Conservation (phyloP, 306 rosid genomes). For the Abrus pulchellus region DNA sequence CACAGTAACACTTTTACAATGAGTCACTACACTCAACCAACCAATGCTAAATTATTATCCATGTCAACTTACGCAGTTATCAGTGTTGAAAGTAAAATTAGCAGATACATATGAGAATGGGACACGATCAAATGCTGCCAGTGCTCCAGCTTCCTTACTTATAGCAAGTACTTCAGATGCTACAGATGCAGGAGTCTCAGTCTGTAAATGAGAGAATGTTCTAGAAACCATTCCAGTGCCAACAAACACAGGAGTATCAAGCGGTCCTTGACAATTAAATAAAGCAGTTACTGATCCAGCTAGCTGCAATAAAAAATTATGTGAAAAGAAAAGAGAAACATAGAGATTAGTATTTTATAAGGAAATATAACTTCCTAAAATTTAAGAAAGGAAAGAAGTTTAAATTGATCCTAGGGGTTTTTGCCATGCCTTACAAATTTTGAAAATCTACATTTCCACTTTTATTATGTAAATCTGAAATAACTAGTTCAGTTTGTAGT, state of each 20-base stretch:
- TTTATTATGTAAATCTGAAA: slow-evolving; percentile 11
- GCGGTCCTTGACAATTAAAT: slow-evolving; percentile 98
- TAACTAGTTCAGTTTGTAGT: slow-evolving; percentile 11
- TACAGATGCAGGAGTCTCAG: slow-evolving; percentile 69
- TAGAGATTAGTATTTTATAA: slow-evolving; percentile 23
- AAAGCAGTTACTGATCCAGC: slow-evolving; percentile 97
- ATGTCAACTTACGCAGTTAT: slow-evolving; percentile 82
- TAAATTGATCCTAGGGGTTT: slow-evolving; percentile 6
- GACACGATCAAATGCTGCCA: slow-evolving; percentile 89
- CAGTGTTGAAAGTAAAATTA: slow-evolving; percentile 94
- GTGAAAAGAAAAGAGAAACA: slow-evolving; percentile 42
- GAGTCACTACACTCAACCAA: slow-evolving; percentile 17
- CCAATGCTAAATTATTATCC: slow-evolving; percentile 18
- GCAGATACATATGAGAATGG: slow-evolving; percentile 95
- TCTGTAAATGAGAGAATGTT: slow-evolving; percentile 66
- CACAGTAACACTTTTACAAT: slow-evolving; percentile 16
- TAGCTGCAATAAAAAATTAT: slow-evolving; percentile 64
- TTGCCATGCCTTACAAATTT: slow-evolving; percentile 16
- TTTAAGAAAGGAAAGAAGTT: slow-evolving; percentile 18
- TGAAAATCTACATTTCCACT: slow-evolving; percentile 12
- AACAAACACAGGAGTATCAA: slow-evolving; percentile 90
- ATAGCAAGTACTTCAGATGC: slow-evolving; percentile 82
- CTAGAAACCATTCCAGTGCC: slow-evolving; percentile 99
- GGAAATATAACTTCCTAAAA: slow-evolving; percentile 18
- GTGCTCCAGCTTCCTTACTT: slow-evolving; percentile 92